Evolutionary conservation across 148 eudicot species (phyloP), one percentile per base, ranked within the genome.

Genomic region (Rhododendron kiyosumense): DNA sequence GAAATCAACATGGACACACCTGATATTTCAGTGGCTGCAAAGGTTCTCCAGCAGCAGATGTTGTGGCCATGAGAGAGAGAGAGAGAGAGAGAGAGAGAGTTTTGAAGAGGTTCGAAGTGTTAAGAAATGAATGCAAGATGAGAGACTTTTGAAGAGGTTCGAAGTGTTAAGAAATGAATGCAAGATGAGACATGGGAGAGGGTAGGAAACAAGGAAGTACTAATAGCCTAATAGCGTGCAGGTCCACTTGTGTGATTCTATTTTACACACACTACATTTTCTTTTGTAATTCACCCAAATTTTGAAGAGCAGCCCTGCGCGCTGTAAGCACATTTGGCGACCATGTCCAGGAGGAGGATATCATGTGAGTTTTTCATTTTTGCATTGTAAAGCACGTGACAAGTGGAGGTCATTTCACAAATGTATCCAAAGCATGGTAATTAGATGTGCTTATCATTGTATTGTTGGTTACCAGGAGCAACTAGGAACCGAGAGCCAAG

Each of bases 21-120:
- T 86, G 80, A 51, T 84, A 88, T 69, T 46, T 81, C 12, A 86
- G 85, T 74, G 86, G 71, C 74, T 84, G 76, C 43, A 71, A 22
- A 78, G 85, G 83, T 83, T 88, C 86, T 75, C 75, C 86, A 54
- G 80, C 82, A 17, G 86, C 76, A 71, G 76, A 26, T 28, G 77
- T 24, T 54, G 84, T 12, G 54, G 84, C 86, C 86, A 86, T 84
- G 74, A 57, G 54, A 84, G 84, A 69, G 61, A 63, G 41, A 34
- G 54, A 59, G 78, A 83, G 88, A 83, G 82, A 57, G 82, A 73
- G 82, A 51, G 84, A 38, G 57, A 48, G n/a, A n/a, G n/a, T n/a
- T n/a, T n/a, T n/a, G n/a, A 76, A 17, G 59, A 78, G 51, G 51
- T 38, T 78, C 6, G 32, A 26, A 43, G 86, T 11, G 48, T 78